Evolutionary conservation across 768 basidiomycete species (phyloP), one percentile per base, ranked within the genome.

Genomic region (Serendipita indica): DNA sequence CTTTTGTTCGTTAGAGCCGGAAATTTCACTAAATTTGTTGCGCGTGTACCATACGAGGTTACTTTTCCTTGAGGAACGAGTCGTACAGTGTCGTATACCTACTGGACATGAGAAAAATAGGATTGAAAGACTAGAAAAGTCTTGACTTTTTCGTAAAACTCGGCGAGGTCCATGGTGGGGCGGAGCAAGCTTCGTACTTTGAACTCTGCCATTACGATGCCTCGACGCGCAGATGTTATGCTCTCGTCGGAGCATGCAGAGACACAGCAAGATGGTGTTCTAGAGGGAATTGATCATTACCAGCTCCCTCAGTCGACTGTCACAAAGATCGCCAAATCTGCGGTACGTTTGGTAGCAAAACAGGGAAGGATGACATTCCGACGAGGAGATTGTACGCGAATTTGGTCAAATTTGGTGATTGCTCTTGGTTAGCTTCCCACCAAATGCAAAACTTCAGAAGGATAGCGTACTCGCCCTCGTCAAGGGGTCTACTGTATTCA

Each of bases 401-500:
- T 16, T 49, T 45, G 13, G 1, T 7, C 59, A 93, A 20, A 16
- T 32, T 10, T 16, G 49, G 10, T 10, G 16, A 25, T 6, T n/a
- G n/a, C n/a, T n/a, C n/a, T n/a, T n/a, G 3, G 2, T 22, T 22
- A 54, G 92, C 72, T 94, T 2, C n/a, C 89, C 90, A 3, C 84
- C 89, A 0, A 84, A 81, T 63, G 78, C 83, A 12, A 94, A 94
- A 67, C 70, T 96, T 59, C 87, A 91, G 65, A 94, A 92, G 62
- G 94, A 97, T 60, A 86, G 88, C 0, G 81, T 92, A 0, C 68
- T 86, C 1, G 88, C 90, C 12, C 75, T 96, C 7, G 76, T 86
- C 13, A 92, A 92, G 67, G 84, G 85, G 30, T 89, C 92, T 2
- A 93, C 93, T 0, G 86, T 97, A 57, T 98, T 97, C 69, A 92